Percentiles rank a stretch among this genome's conserved stretches.
Conservation (phyloP, 2,329 filamentous ascomycete species). For the Septoria linicola region DNA sequence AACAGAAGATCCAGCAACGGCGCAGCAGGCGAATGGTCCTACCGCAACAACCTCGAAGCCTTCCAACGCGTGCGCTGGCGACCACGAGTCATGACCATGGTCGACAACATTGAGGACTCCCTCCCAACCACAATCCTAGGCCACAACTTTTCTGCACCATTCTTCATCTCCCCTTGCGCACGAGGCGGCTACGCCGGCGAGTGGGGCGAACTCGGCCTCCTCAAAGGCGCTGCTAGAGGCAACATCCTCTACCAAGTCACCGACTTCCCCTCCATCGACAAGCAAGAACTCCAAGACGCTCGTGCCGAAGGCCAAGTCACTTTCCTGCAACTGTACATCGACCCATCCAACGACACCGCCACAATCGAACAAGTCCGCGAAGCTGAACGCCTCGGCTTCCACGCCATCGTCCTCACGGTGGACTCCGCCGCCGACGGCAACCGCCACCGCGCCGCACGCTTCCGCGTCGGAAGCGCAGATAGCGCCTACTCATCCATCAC, state of each 20-base stretch:
- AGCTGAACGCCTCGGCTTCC: conserved; percentile 39
- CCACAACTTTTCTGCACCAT: conserved; percentile 74
- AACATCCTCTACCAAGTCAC: conserved; percentile 53
- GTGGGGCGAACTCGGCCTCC: conserved; percentile 36
- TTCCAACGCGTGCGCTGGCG: conserved; percentile 28
- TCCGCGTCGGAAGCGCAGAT: conserved; percentile 59
- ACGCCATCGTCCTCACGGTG: conserved; percentile 43
- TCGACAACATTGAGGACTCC: conserved; percentile 29
- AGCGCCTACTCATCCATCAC: conserved; percentile 66
- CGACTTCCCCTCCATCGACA: conserved; percentile 39
- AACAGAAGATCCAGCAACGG: conserved; percentile 23
- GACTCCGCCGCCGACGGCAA: conserved; percentile 46
- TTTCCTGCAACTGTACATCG: conserved; percentile 45
- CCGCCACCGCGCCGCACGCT: conserved; percentile 60
- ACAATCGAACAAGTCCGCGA: conserved; percentile 40
- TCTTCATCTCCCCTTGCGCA: conserved; percentile 92
- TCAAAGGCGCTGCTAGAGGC: conserved; percentile 50
- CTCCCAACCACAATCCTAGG: conserved; percentile 80
- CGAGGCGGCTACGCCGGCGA: conserved; percentile 82
- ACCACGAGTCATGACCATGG: conserved; percentile 26
- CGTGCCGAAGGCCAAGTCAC: conserved; percentile 36
- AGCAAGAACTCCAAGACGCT: conserved; percentile 37
- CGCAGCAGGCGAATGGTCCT: conserved; percentile 32
- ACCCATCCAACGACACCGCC: conserved; percentile 34
- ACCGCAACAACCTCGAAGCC: conserved; percentile 33